Evolutionary conservation across 495 filamentous ascomycete genomes (phyloP), one percentile per base, ranked within the genome.

Genomic region (Apodospora peruviana): DNA sequence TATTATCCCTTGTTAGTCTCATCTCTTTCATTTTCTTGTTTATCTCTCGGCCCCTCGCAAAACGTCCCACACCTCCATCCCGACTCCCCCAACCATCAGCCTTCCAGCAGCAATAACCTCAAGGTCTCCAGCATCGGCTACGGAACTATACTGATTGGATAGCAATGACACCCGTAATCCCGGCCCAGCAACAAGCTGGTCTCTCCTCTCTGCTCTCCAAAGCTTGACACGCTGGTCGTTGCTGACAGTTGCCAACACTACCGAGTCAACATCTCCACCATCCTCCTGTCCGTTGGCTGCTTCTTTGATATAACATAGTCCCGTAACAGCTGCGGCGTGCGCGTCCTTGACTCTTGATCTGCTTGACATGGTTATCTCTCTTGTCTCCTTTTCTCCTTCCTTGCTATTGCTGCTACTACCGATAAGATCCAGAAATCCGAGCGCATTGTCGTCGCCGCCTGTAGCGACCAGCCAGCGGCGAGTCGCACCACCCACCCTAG

Each of bases 191-290:
- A 42, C 18, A 22, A 42, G 0, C 22, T 3, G 16, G 10, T 21
- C 50, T 17, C 32, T 27, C 12, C 40, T 24, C 22, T 59, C 40
- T 19, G 56, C 51, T 43, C 78, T 67, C 91, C 91, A 96, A 2
- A 85, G 53, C 58, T 86, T 88, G 46, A 96, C 59, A 18, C 82
- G 75, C 68, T 96, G 90, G 59, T 96, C 93, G 47, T 87, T 90
- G 21, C 88, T 82, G 0, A 81, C 77, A 1, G 80, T 84, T 5
- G 79, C 77, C 2, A 89, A 48, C 18, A 62, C 53, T 2, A n/a
- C 12, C 17, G 51, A 22, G 1, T 43, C 36, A 2, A 44, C 53
- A 2, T 49, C 35, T 37, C 14, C 25, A n/a, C 11, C 39, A 8
- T 18, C 18, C 5, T 21, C 48, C 5, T 24, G 4, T n/a, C 20